Base-by-base conservation (phyloP, 1,139 yeast genomes). In the Meyerozyma carpophila region DNA sequence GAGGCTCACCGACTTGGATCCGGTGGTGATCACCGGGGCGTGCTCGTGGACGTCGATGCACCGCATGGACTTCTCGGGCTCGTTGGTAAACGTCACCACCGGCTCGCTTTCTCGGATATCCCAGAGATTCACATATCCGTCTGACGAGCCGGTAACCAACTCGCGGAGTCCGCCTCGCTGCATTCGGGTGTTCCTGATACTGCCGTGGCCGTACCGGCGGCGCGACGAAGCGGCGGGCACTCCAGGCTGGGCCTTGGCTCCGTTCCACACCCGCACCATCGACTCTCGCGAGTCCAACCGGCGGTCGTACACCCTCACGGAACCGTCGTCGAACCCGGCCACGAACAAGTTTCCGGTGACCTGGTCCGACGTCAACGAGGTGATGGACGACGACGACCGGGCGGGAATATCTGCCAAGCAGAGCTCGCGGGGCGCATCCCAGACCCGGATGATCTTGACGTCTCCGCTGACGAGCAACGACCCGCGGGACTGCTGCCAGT, bases 401-500 rank as follows among this genome's bases (percentile, higher is more conserved):
- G 96, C 95, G 0, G 98, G 96, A 42, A 93, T 84, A 57, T 91
- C 97, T 26, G 80, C 80, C 43, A 87, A 73, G 59, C 96, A 85
- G 44, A 86, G 71, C 59, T 93, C 99, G 37, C 97, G 73, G 14
- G 96, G 95, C 0, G 98, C 98, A 66, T 93, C 98, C 98, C 98
- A 93, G 1, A 91, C 75, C 47, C 96, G 72, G 43, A 93, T 89
- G 27, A 90, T 82, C 52, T 91, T 88, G 9, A 89, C 96, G 68
- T 93, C 98, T 40, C 99, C 99, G 43, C 96, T 91, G 1, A 89
- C 96, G 43, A 93, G 67, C 38, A 93, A 68, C 1, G 96, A 81
- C 0, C 99, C 99, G 50, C 97, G 72, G 40, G 94, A 84, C 60
- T 93, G 99, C 58, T 91, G 98, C 98, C 99, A 93, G 56, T 93